A percentile compares a stretch with the other conserved stretches of the same genome.
Evolutionary conservation across 495 filamentous ascomycete genomes (phyloP).

Genomic region (Penicillium dipodomyicola): DNA sequence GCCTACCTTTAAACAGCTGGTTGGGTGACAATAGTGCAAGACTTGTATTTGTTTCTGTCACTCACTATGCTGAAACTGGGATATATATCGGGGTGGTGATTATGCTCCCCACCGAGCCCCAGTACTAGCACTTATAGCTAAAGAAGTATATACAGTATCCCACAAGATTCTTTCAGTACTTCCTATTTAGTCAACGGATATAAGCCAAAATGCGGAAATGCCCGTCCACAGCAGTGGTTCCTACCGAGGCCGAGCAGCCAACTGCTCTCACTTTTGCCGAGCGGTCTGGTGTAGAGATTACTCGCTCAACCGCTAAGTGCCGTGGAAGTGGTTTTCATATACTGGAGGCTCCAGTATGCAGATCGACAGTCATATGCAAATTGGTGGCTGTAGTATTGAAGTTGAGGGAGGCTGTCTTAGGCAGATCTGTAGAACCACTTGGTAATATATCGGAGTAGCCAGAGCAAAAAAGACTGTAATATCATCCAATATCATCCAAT

Average conservation of each 20-base stretch:
- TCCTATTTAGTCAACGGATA: neutral
- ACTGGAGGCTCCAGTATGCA: neutral
- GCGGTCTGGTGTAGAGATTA: conserved; percentile 56
- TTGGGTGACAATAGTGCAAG: neutral
- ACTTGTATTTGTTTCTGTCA: neutral
- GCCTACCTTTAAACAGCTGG: neutral
- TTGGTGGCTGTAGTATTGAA: neutral
- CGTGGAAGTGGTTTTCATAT: conserved; percentile 1
- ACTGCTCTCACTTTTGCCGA: conserved; percentile 57
- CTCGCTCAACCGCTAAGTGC: conserved; percentile 37
- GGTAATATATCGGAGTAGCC: neutral
- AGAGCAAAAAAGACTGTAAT: neutral
- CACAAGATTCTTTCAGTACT: neutral
- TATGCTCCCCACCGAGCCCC: neutral
- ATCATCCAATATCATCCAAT: neutral
- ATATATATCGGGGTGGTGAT: neutral
- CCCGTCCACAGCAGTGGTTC: neutral
- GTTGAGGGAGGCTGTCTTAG: neutral
- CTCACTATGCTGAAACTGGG: neutral
- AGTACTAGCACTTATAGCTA: neutral
- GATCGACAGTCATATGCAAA: neutral
- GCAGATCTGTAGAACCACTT: neutral
- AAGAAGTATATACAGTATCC: neutral
- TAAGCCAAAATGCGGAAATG: neutral
- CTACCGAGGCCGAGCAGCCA: conserved; percentile 51